Base-by-base conservation (phyloP, 1,284 basidiomycete species). In the Chalciporus sp. region DNA sequence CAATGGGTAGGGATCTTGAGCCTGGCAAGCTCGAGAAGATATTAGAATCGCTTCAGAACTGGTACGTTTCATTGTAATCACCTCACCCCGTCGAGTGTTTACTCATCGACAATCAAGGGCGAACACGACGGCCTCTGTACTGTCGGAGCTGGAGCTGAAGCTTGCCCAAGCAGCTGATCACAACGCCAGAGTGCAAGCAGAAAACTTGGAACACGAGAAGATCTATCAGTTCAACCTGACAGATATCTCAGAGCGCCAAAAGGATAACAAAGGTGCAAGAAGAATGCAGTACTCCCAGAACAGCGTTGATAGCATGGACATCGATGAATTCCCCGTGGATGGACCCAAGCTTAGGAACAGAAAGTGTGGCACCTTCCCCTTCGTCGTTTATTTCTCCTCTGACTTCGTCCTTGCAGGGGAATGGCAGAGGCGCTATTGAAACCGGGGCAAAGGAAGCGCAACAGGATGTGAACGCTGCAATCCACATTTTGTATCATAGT, bases 1-100 rank as follows among this genome's bases (percentile, higher is more conserved):
- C 90, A 0, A 86, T 94, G 74, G 95, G 95, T 1, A 76, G 96
- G 44, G 95, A 98, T 72, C 75, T 98, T 16, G 80, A 84, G 53
- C 83, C 84, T 0, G 84, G 83, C 1, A 84, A 84, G 59, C 66
- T 94, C 14, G 81, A 84, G 47, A 70, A 72, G 10, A 66, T 94
- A 1, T 74, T 91, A 39, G 70, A 72, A 2, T 82, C 86, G 0
- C 74, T 95, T 40, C 76, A 84, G 60, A 81, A 83, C 55, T 95
- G 93, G 92, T 92, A 47, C 60, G 85, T 72, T 16, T 28, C 27
- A n/a, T 61, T 40, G 12, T 29, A 11, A 39, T 12, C 41, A 20
- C 40, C 31, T 31, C 23, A 23, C 23, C 23, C 9, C 26, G 29
- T 51, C 20, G n/a, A 7, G n/a, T 11, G 17, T 42, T 40, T 5